Evolutionary conservation across 768 basidiomycete genomes (phyloP).

Genomic region (Mycena capillaripes): DNA sequence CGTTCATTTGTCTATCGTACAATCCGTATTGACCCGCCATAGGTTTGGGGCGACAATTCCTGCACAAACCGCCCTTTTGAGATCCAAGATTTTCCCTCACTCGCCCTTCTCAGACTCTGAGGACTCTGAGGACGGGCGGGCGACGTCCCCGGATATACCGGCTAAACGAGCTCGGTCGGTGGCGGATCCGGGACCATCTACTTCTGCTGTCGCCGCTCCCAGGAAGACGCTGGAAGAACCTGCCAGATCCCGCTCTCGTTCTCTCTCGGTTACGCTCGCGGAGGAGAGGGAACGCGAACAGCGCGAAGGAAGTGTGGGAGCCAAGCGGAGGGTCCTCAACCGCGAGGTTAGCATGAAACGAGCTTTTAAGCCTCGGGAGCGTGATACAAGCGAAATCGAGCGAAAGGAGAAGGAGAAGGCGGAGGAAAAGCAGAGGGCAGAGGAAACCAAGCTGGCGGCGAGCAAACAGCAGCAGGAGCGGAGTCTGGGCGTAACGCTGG

Average conservation of each 20-base stretch:
- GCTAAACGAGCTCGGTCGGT: slow-evolving; percentile 31
- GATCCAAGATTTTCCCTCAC: slow-evolving; percentile 75
- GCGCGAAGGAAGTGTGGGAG: slow-evolving; percentile 49
- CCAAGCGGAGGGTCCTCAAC: slow-evolving; percentile 69
- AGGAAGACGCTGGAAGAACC: slow-evolving; percentile 33
- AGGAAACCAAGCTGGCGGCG: slow-evolving; percentile 44
- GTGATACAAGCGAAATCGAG: slow-evolving; percentile 42
- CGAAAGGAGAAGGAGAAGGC: slow-evolving; percentile 35
- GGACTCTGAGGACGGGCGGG: slow-evolving; percentile 43
- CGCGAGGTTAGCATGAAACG: slow-evolving; percentile 86
- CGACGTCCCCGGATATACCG: slow-evolving; percentile 6
- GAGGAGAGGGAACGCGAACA: slow-evolving; percentile 59
- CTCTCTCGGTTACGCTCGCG: slow-evolving; percentile 78
- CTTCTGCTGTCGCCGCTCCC: slow-evolving; percentile 24
- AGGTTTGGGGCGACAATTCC: slow-evolving; percentile 73
- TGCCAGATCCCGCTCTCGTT: slow-evolving; percentile 65
- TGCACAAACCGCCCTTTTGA: slow-evolving; percentile 68
- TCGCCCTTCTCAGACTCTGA: slow-evolving; percentile 68
- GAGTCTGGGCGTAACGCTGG: slow-evolving; percentile 57
- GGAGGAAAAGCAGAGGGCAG: slow-evolving; percentile 36
- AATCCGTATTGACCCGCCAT: background rate
- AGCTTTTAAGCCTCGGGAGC: slow-evolving; percentile 65
- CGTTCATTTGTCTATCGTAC: background rate
- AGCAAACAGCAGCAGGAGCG: slow-evolving; percentile 36
- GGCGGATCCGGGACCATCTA: slow-evolving; percentile 15